Conservation (phyloP, 2,329 filamentous ascomycete species). For the Scedosporium boydii region DNA sequence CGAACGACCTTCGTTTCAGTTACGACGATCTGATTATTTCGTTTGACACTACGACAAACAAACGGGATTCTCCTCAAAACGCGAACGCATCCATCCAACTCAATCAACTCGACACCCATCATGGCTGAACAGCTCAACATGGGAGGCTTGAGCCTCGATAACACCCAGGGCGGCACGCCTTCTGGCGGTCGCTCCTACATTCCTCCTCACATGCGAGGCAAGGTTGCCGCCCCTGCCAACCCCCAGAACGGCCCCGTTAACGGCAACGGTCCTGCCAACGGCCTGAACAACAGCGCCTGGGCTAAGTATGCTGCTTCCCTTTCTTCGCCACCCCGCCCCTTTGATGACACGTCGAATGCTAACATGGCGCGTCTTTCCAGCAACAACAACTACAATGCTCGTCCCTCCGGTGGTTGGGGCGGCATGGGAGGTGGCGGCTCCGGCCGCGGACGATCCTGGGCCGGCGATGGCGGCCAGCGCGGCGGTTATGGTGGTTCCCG, state of each 20-base stretch:
- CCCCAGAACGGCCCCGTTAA: slow-evolving; percentile 25
- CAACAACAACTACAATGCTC: slow-evolving; percentile 37
- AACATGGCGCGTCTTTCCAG: slow-evolving; percentile 15
- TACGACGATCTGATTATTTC: not conserved
- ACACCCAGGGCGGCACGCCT: slow-evolving; percentile 25
- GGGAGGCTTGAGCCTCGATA: slow-evolving; percentile 58
- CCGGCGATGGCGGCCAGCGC: slow-evolving; percentile 22
- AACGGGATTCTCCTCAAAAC: slow-evolving; percentile 11
- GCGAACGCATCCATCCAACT: slow-evolving; percentile 4
- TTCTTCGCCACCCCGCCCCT: not conserved
- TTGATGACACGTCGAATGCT: too few relatives aligned
- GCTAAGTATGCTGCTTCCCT: slow-evolving; percentile 39
- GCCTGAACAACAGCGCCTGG: slow-evolving; percentile 57
- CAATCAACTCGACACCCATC: slow-evolving; percentile 27
- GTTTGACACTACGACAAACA: not conserved
- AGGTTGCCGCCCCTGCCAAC: slow-evolving; percentile 27
- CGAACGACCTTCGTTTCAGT: not conserved
- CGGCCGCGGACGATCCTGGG: slow-evolving; percentile 24
- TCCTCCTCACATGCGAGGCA: slow-evolving; percentile 70
- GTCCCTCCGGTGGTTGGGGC: slow-evolving; percentile 14
- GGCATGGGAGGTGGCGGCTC: slow-evolving; percentile 16
- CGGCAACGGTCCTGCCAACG: slow-evolving; percentile 26
- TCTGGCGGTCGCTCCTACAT: slow-evolving; percentile 58
- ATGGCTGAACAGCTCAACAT: slow-evolving; percentile 85
- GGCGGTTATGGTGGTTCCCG: slow-evolving; percentile 25